These are phyloP conservation scores for Metschnikowia henanensis DNA, from an alignment of 805 yeast genomes.

Conservation along the genomic window DNA sequence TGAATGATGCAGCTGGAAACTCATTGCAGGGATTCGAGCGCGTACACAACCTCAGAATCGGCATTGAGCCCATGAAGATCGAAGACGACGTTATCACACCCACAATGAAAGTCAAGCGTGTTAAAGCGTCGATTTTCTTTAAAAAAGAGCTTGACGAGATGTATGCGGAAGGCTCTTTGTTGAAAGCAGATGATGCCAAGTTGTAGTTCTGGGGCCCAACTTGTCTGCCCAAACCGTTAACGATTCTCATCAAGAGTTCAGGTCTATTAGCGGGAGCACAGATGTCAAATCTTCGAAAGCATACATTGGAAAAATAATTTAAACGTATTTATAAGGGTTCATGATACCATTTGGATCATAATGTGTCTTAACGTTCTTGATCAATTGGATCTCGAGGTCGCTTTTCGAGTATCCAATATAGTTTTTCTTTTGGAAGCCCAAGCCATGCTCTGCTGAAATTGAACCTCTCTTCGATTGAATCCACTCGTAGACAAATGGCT, in stretches of 20 bases:
- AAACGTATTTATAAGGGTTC: constrained; percentile 93
- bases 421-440: constrained; percentile 95
- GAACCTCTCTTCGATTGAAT: constrained; percentile 75
- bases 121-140: constrained; percentile 30
- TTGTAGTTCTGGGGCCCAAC: constrained; percentile 18
- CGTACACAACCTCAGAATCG: constrained; percentile 52
- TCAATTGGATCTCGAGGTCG: constrained; percentile 65
- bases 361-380: constrained; percentile 74
- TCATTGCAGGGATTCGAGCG: constrained; percentile 63
- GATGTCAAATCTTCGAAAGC: too few relatives aligned
- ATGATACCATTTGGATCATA: constrained; percentile 91
- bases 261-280: too few relatives aligned
- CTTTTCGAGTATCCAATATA: constrained; percentile 85
- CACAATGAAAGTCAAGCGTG: constrained; percentile 53
- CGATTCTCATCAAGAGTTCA: too few relatives aligned
- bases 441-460: constrained; percentile 95
- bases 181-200: constrained; percentile 23
- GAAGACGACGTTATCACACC: constrained; percentile 68
- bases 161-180: constrained; percentile 33
- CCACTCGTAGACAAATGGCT: constrained; percentile 96
- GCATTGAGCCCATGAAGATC: constrained; percentile 60
- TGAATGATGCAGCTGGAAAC: constrained; percentile 36
- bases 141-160: constrained; percentile 8
- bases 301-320: constrained; percentile 9
- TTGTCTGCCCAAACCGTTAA: too few relatives aligned